Evolutionary conservation across 2,329 filamentous ascomycete species (phyloP).

Genomic region (Cytospora schulzeri): DNA sequence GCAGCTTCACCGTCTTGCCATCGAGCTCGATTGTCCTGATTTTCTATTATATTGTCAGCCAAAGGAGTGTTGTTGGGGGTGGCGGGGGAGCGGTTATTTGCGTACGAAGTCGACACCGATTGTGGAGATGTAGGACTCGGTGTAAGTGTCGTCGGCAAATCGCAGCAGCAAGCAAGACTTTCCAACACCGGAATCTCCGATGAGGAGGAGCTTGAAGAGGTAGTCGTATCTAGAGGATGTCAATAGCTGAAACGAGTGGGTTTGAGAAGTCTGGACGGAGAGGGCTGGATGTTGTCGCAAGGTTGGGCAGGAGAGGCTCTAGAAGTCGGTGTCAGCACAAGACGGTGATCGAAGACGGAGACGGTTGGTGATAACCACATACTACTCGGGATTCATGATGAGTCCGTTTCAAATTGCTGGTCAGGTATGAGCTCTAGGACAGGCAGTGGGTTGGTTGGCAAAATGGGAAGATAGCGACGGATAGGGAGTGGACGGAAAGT

Average conservation of each 20-base stretch:
- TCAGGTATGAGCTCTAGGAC: constrained; percentile 5
- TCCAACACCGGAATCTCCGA: constrained; percentile 99
- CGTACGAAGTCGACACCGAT: constrained; percentile 98
- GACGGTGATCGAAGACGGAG: constrained; percentile 28
- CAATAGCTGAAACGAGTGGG: constrained; percentile 27
- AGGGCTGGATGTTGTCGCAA: background rate
- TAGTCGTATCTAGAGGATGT: constrained; percentile 87
- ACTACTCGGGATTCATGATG: constrained; percentile 94
- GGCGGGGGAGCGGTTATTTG: constrained; percentile 33
- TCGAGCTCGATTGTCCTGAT: constrained; percentile 99
- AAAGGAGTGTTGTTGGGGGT: background rate
- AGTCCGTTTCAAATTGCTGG: constrained; percentile 34
- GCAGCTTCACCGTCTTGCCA: constrained; percentile 98
- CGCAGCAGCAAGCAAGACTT: constrained; percentile 98
- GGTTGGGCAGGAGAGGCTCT: constrained; percentile 21
- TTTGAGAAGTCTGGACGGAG: constrained; percentile 1
- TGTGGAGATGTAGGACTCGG: constrained; percentile 98
- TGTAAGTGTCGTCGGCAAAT: constrained; percentile 99
- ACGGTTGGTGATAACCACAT: constrained; percentile 48
- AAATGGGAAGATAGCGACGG: constrained; percentile 21
- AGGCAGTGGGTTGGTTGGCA: constrained; percentile 20
- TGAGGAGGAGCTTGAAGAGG: constrained; percentile 99
- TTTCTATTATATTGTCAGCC: constrained; percentile 67
- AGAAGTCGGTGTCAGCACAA: constrained; percentile 30
- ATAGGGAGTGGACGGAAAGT: constrained; percentile 21